Conservation (phyloP, 257 asterid genomes). For the Nicotiana sylvestris region DNA sequence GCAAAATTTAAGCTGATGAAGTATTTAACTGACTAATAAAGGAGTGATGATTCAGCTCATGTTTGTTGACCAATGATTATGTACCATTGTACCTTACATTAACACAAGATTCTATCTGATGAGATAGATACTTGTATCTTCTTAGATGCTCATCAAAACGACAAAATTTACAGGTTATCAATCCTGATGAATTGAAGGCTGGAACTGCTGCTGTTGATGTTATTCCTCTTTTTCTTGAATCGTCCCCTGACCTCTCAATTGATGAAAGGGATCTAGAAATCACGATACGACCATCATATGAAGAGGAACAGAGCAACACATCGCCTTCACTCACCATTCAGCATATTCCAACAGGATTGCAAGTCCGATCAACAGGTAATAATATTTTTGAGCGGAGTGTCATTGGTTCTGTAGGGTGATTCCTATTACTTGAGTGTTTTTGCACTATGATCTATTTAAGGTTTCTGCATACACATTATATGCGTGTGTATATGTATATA, state of each 20-base stretch:
- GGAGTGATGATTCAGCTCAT: neutral
- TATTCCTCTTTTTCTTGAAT: conserved; percentile 76
- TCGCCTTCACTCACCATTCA: conserved; percentile 45
- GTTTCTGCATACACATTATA: neutral
- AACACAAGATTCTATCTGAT: neutral
- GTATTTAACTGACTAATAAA: neutral
- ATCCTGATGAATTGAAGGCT: conserved; percentile 31
- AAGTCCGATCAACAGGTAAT: conserved; percentile 64
- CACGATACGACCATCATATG: conserved; percentile 26
- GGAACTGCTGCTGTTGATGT: conserved; percentile 58
- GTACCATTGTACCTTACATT: conserved; percentile 1
- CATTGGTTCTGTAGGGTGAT: neutral
- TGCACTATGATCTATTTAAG: neutral
- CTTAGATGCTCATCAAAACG: neutral
- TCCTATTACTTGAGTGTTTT: neutral
- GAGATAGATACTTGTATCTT: neutral
- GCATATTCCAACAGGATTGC: conserved; percentile 66
- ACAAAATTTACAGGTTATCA: neutral
- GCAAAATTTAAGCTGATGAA: neutral
- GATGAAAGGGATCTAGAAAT: conserved; percentile 45
- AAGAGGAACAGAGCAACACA: conserved; percentile 18
- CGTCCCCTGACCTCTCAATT: conserved; percentile 47
- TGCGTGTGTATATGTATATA: too few relatives aligned
- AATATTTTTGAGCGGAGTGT: neutral
- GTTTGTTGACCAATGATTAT: neutral